Evolutionary conservation across 176 grass and related monocot species (phyloP).

Genomic region (Bolboschoenus planiculmis): DNA sequence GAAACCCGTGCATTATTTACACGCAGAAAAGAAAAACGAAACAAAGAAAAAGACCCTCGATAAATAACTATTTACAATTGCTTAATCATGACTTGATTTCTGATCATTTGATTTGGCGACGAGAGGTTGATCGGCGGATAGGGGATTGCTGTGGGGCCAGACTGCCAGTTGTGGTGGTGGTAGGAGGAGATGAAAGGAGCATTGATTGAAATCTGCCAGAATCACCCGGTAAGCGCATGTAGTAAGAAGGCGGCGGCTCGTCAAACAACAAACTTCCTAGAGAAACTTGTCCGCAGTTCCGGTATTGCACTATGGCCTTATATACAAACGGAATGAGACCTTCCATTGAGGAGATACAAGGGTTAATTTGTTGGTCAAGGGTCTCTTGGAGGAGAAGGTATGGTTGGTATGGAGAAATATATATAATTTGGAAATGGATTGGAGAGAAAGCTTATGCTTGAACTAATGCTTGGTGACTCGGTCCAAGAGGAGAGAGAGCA

Average conservation of each 20-base stretch:
- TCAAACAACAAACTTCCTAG: conserved; percentile 42
- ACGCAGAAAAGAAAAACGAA: background rate
- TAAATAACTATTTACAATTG: conserved; percentile 18
- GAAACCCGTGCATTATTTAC: background rate
- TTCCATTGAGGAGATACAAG: conserved; percentile 36
- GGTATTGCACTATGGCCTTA: conserved; percentile 56
- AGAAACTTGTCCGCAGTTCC: conserved; percentile 49
- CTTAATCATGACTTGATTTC: background rate
- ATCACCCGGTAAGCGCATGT: conserved; percentile 50
- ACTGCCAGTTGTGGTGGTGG: background rate
- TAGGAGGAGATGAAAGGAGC: conserved; percentile 22
- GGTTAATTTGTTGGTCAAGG: background rate
- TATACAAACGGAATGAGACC: conserved; percentile 88
- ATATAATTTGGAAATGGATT: conserved; percentile 17
- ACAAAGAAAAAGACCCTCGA: background rate
- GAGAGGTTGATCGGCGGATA: conserved; percentile 25
- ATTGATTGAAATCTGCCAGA: conserved; percentile 31
- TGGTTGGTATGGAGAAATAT: conserved; percentile 4
- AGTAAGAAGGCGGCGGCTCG: conserved; percentile 39
- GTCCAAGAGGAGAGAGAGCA: background rate
- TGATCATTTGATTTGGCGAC: conserved; percentile 31
- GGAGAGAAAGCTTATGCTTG: conserved; percentile 15
- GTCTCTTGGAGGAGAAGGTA: background rate
- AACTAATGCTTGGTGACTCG: background rate
- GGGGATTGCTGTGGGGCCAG: conserved; percentile 15